These are phyloP conservation scores for Claviceps digitariae DNA, from an alignment of 2,329 filamentous ascomycete genomes.

Conservation along the genomic window DNA sequence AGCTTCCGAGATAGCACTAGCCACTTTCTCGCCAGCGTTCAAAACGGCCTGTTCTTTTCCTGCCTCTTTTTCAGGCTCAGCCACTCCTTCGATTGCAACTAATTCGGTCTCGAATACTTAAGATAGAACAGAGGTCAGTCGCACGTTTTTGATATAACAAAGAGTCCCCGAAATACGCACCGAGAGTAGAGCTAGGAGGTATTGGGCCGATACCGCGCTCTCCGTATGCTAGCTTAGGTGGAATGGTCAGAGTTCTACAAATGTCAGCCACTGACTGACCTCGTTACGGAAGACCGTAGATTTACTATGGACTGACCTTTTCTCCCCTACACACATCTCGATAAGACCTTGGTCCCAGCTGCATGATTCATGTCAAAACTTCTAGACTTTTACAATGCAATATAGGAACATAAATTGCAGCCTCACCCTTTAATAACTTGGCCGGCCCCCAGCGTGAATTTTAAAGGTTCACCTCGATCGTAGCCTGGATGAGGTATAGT, in stretches of 20 bases:
- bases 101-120: slow-evolving; percentile 85
- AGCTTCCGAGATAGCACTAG: slow-evolving; percentile 10
- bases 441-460: slow-evolving; percentile 65
- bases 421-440: slow-evolving; percentile 78
- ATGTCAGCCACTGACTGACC: slow-evolving; percentile 3
- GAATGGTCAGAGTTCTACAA: slow-evolving; percentile 63
- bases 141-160: slow-evolving; percentile 1
- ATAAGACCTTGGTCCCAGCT: slow-evolving; percentile 84
- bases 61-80: slow-evolving; percentile 6
- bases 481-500: slow-evolving; percentile 36
- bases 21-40: slow-evolving; percentile 13
- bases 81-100: slow-evolving; percentile 66
- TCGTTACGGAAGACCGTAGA: not conserved
- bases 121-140: slow-evolving; percentile 7
- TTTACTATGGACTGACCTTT: slow-evolving; percentile 34
- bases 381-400: slow-evolving; percentile 3
- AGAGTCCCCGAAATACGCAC: slow-evolving; percentile 28
- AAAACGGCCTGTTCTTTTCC: slow-evolving; percentile 17
- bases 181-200: slow-evolving; percentile 63
- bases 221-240: slow-evolving; percentile 77
- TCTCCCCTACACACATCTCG: slow-evolving; percentile 94
- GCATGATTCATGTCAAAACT: slow-evolving; percentile 6
- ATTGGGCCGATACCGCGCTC: slow-evolving; percentile 66
- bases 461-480: slow-evolving; percentile 61
- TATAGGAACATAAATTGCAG: not conserved